Evolutionary conservation across 148 eudicot species (phyloP).

Genomic region (Chenopodium suecicum): DNA sequence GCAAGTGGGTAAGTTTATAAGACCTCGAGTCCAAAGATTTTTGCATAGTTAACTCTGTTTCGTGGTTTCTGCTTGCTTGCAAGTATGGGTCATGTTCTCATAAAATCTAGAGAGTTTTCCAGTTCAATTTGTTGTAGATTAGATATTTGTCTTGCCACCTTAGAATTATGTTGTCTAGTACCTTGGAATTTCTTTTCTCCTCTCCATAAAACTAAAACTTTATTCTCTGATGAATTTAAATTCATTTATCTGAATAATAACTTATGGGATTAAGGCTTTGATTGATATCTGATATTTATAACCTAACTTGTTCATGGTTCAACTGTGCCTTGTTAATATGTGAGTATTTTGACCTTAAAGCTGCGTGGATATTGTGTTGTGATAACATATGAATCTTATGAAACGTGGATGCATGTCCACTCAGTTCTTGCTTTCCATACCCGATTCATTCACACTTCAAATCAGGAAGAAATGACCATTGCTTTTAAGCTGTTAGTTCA

Average conservation of each 20-base stretch:
- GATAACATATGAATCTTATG: background rate
- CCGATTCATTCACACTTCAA: background rate
- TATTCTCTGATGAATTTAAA: background rate
- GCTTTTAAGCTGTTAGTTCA: background rate
- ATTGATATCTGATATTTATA: background rate
- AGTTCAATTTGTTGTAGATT: background rate
- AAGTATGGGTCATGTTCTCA: background rate
- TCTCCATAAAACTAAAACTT: background rate
- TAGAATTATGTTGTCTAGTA: background rate
- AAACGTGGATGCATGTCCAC: background rate
- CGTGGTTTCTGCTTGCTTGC: background rate
- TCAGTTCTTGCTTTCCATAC: background rate
- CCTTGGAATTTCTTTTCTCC: slow-evolving; percentile 3
- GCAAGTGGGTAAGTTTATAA: slow-evolving; percentile 82
- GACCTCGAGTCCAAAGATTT: background rate
- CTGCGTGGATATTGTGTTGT: background rate
- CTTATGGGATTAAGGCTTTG: no score
- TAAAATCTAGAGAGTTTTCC: background rate
- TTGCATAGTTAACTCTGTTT: background rate
- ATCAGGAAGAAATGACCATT: no score
- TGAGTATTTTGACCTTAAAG: background rate
- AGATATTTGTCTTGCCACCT: slow-evolving; percentile 4
- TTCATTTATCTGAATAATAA: background rate
- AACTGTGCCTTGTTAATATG: background rate
- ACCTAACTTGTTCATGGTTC: background rate